Evolutionary conservation across 23 red algal genomes (phyloP).

Genomic region (Pyropia haitanensis): DNA sequence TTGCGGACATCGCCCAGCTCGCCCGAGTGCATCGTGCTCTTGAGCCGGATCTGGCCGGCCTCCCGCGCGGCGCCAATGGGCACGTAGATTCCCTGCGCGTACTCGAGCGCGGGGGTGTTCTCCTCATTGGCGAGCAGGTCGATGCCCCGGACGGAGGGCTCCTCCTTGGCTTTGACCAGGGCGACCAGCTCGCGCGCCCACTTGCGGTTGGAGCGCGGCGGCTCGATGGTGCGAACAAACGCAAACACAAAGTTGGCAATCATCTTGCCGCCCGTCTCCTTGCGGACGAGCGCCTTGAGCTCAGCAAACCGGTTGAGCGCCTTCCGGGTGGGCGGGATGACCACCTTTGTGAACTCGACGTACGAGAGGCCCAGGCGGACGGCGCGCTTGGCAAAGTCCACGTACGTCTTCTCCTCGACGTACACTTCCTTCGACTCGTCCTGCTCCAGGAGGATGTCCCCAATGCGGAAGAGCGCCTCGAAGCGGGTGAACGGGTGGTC

Average conservation of each 20-base stretch:
- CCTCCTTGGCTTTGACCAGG: not conserved
- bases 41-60: not conserved
- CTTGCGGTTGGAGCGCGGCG: not conserved
- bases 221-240: not conserved
- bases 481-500: conserved; percentile 1
- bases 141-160: not conserved
- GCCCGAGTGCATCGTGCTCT: conserved; percentile 3
- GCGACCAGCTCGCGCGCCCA: not conserved
- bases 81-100: not conserved
- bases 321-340: not conserved
- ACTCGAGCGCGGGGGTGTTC: not conserved
- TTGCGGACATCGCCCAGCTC: conserved; percentile 4
- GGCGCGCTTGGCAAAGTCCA: not conserved
- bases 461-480: not conserved
- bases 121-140: conserved; percentile 1
- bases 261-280: not conserved
- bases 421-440: not conserved
- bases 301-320: not conserved
- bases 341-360: conserved; percentile 1
- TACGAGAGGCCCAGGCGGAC: not conserved
- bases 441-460: not conserved
- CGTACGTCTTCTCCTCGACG: not conserved
- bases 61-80: not conserved
- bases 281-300: not conserved
- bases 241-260: not conserved